These are phyloP conservation scores for Leccinum imitatum DNA, from an alignment of 768 basidiomycete species.

Conservation along the genomic window DNA sequence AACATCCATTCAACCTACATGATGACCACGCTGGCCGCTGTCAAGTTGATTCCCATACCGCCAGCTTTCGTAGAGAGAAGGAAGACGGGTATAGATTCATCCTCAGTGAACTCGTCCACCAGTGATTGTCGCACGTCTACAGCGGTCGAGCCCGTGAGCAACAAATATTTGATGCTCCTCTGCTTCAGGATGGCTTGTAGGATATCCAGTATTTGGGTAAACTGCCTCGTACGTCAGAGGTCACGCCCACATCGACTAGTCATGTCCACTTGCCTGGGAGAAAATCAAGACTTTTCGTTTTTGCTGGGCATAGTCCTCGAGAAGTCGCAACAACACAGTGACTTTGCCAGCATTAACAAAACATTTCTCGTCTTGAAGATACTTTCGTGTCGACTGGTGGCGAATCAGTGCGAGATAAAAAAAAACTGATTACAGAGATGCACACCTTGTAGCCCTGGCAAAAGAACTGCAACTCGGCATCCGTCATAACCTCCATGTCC, in stretches of 20 bases:
- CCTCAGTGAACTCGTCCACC: constrained; percentile 91
- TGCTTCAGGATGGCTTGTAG: constrained; percentile 79
- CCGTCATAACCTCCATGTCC: constrained; percentile 98
- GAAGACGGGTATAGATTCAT: constrained; percentile 84
- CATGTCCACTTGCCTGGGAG: constrained; percentile 66
- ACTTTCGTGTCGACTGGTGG: constrained; percentile 67
- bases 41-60: constrained; percentile 95
- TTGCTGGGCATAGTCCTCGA: constrained; percentile 63
- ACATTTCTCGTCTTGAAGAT: constrained; percentile 67
- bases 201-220: constrained; percentile 95
- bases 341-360: constrained; percentile 92
- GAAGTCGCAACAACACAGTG: constrained; percentile 64
- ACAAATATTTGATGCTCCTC: constrained; percentile 67
- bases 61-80: constrained; percentile 91
- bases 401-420: constrained; percentile 6
- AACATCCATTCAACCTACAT: constrained; percentile 50
- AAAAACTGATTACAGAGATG: background rate
- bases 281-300: constrained; percentile 88
- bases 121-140: constrained; percentile 92
- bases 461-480: constrained; percentile 90
- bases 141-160: constrained; percentile 90
- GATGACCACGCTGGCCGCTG: constrained; percentile 93
- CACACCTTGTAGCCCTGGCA: constrained; percentile 81
- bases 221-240: constrained; percentile 46
- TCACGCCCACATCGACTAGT: background rate